Percentiles rank a stretch among this genome's conserved stretches.
Conservation (phyloP, 768 basidiomycete species). For the Pulveroboletus sp. region DNA sequence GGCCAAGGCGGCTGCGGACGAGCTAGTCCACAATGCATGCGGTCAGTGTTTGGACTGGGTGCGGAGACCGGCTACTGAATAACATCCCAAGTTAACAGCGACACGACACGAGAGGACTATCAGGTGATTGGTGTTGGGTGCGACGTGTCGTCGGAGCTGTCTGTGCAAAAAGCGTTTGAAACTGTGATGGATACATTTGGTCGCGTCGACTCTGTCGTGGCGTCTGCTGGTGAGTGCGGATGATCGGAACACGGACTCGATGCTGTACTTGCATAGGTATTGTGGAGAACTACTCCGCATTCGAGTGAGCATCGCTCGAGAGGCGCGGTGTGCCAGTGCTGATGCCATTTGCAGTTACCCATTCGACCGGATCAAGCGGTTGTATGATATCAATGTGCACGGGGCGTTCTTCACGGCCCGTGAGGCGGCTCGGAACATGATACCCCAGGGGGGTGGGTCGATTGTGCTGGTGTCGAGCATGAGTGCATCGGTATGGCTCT, state of each 20-base stretch:
- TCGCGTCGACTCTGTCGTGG: conserved; percentile 78
- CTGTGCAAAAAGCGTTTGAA: conserved; percentile 72
- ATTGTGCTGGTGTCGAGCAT: conserved; percentile 89
- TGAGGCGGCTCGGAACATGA: conserved; percentile 92
- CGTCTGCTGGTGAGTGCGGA: conserved; percentile 69
- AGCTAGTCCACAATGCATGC: conserved; percentile 58
- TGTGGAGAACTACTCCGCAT: conserved; percentile 83
- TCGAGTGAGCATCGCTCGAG: conserved; percentile 58
- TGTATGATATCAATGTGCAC: conserved; percentile 93
- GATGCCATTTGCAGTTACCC: conserved; percentile 62
- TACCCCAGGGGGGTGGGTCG: conserved; percentile 71
- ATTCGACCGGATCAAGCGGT: conserved; percentile 73
- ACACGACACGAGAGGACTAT: conserved; percentile 53
- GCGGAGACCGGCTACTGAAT: conserved; percentile 28
- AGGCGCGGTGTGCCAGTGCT: conserved; percentile 7
- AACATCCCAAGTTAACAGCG: conserved; percentile 49
- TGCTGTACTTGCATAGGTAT: conserved; percentile 50
- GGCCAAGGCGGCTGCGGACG: conserved; percentile 62
- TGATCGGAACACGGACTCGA: conserved; percentile 7
- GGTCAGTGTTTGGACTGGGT: conserved; percentile 33
- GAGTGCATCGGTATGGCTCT: conserved; percentile 73
- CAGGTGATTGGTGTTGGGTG: conserved; percentile 76
- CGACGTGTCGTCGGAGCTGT: conserved; percentile 81
- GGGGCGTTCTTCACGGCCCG: conserved; percentile 95
- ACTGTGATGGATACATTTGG: conserved; percentile 64